Evolutionary conservation across 768 basidiomycete genomes (phyloP), one percentile per base, ranked within the genome.

Genomic region (Mycena maculata): DNA sequence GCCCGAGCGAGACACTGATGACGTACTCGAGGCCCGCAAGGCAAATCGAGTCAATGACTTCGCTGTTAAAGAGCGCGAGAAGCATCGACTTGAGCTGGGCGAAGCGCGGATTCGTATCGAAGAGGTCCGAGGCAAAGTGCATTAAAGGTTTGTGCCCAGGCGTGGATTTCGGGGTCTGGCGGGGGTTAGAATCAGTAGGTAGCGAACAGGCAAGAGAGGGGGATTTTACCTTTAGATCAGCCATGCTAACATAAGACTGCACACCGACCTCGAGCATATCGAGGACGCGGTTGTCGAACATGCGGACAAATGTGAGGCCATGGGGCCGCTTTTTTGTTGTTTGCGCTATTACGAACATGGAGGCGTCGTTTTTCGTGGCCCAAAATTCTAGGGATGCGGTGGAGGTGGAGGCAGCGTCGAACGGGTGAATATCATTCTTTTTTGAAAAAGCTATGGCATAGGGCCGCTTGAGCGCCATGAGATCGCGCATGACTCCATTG

Each of bases 251-350:
- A 75, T 90, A 95, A 47, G 82, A 86, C 58, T 95, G 93, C 28
- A 99, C 90, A 1, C 97, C 96, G 11, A 98, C 81, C 80, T 99
- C 98, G 63, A 95, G 87, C 94, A 98, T 97, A 78, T 99, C 98
- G 73, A 99, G 81, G 38, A 98, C 87, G 74, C 88, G 83, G 44
- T 89, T 86, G 69, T 98, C 92, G 70, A 90, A 99, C 86, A 91
- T 96, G 60, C 98, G 82, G 8, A 90, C 92, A 73, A 98, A 88
- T 0, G 92, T 89, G 67, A 99, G 78, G 27, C 92, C 90, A 72
- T 98, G 85, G 10, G 97, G 98, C 56, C 96, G 84, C 76, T 99
- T 99, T 81, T 99, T 99, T 28, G 91, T 94, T 73, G 91, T 94
- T 73, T 96, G 92, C 1, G 95, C 98, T 36, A 98, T 81, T 15